Evolutionary conservation across 2,329 filamentous ascomycete genomes (phyloP), one percentile per base, ranked within the genome.

Genomic region (Scedosporium apiospermum): DNA sequence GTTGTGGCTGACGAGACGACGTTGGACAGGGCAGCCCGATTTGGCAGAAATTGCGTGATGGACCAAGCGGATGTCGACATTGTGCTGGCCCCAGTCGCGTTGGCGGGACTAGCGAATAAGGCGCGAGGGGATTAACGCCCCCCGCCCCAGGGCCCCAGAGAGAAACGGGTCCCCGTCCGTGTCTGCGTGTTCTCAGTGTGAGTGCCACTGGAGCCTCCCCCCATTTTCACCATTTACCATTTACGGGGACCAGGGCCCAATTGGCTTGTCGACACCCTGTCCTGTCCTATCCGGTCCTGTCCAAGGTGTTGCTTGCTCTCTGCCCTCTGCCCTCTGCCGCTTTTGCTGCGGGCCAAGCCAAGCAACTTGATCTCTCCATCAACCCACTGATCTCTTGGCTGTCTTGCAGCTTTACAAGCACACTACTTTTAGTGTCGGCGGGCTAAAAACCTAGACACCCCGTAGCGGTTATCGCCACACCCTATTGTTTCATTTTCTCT

Each of bases 31-130:
- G 42, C 59, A 26, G 44, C 44, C 44, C 59, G 44, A 61, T 51
- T 61, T 51, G 59, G 59, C n/a, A 46, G 10, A 38, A 44, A 61
- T 61, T 61, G 60, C 60, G 60, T 61, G 60, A 57, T 61, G 60
- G 60, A 12, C 59, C 42, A 53, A 46, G 42, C 44, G n/a, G 59
- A 61, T 61, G 59, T 61, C 60, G 60, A 61, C 60, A 61, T 55
- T 30, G 34, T 44, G 27, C 3, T 38, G n/a, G 41, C 26, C 42
- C 44, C 44, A 23, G 18, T 27, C 12, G 23, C 2, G 18, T 27
- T 5, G 23, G 18, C 6, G 7, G 10, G 34, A 23, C 51, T 55
- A 23, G 51, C 60, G 60, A 61, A 61, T 61, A 23, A 57, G 60
- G 23, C 6, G 23, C 18, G 12, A 55, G 51, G 7, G 23, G 18